Base-by-base conservation (phyloP, 2,329 filamentous ascomycete species). In the Xylariaceae sp. region DNA sequence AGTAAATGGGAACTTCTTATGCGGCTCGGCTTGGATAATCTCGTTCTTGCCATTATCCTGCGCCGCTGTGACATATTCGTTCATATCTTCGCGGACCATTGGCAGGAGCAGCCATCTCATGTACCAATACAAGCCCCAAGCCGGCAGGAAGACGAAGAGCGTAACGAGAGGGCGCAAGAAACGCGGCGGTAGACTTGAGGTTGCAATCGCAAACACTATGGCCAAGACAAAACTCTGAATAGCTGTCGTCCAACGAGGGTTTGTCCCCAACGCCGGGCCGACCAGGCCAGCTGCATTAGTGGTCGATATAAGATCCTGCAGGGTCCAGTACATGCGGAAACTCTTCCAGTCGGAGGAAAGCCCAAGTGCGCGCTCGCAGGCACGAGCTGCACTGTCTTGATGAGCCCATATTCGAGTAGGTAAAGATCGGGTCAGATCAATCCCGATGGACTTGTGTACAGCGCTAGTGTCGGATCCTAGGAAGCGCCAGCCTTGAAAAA, bases 341-440 rank as follows among this genome's bases (percentile, higher is more conserved):
- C 9, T 3, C 21, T 53, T 64, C 60, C 57, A 59, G 9, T 61
- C 52, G 2, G 50, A 18, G 9, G 41, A 29, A 20, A 20, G 42
- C 20, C 57, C 55, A 9, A 61, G 12, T 1, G 44, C 44, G 14
- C 32, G 16, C 6, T 54, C 48, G 26, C 46, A 59, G 9, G 60
- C 58, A 1, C 20, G 20, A 12, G 44, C 20, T 1, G 54, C 50
- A 4, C 41, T n/a, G 2, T 56, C 44, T 40, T 63, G 56, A 12
- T 52, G 44, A 23, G 51, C 44, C 21, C 46, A 50, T 1, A 60
- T 51, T 10, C 46, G 48, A 4, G 43, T 40, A 3, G 62, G 57
- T 20, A 65, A 9, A 3, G 57, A 21, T 9, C 62, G 62, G 12
- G 58, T 20, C 2, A 65, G 46, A 18, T 65, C 62, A 7, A 52